These are phyloP conservation scores for Halteria grandinella DNA, from an alignment of 73 alveolate genomes.

Conservation along the genomic window DNA sequence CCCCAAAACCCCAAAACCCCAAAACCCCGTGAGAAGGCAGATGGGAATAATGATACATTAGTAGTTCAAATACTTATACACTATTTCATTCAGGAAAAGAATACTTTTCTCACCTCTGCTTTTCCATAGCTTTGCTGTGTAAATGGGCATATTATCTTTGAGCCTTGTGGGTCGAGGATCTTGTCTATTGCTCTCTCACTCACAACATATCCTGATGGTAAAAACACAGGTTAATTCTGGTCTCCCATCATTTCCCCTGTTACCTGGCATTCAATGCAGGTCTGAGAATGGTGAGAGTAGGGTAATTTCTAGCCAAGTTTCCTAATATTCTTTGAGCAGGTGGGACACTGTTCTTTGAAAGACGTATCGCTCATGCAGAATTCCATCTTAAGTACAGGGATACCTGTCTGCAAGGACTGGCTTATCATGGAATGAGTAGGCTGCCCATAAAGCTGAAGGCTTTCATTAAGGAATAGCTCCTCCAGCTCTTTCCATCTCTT, in stretches of 20 bases:
- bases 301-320: slow-evolving; percentile 56
- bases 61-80: neutral
- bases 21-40: too few relatives aligned
- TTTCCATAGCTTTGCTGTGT: neutral
- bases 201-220: slow-evolving; percentile 60
- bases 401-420: slow-evolving; percentile 59
- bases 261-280: slow-evolving; percentile 61
- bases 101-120: neutral
- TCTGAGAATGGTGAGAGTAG: slow-evolving; percentile 48
- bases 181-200: slow-evolving; percentile 35
- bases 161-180: too few relatives aligned
- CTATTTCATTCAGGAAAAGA: slow-evolving; percentile 1
- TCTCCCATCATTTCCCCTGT: slow-evolving; percentile 72
- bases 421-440: slow-evolving; percentile 49
- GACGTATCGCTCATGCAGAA: slow-evolving; percentile 54
- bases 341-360: slow-evolving; percentile 67
- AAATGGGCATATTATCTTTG: slow-evolving; percentile 4
- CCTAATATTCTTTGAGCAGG: slow-evolving; percentile 61
- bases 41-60: too few relatives aligned
- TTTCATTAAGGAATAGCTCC: slow-evolving; percentile 54
- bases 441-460: slow-evolving; percentile 48
- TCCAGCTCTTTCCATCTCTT: slow-evolving; percentile 68
- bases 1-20: too few relatives aligned
- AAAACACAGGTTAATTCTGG: slow-evolving; percentile 51
- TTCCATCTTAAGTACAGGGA: slow-evolving; percentile 58